Evolutionary conservation across 192 early-diverging fungal genomes (phyloP), one percentile per base, ranked within the genome.

Genomic region (Coemansia erecta): DNA sequence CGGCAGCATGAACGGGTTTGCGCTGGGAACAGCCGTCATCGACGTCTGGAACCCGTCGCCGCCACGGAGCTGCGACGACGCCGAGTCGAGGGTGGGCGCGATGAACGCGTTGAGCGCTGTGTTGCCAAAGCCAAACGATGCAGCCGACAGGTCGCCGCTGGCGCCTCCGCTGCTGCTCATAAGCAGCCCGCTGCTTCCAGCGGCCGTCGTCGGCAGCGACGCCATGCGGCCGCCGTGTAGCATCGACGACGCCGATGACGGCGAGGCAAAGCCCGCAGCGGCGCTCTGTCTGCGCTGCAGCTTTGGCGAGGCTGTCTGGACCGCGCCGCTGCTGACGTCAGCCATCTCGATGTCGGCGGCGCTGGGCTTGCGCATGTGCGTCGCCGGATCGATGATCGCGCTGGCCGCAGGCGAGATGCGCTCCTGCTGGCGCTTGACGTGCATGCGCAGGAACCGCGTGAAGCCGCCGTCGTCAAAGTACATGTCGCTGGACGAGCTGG

Each of bases 391-490:
- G 15, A 59, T 48, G 17, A 18, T 43, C 0, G 60, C 13, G 31
- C n/a, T 37, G 14, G 65, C 35, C 1, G 66, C 44, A 18, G 49
- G 60, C 24, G 60, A 61, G 47, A 37, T 57, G 33, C 62, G 57
- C 31, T 61, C 58, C 53, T 73, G 63, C 52, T 80, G 77, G 37
- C 64, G 61, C 61, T 80, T 64, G 10, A 80, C 77, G 37, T 80
- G 77, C 60, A 80, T 66, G 17, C 72, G 72, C 65, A 80, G 28
- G 54, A 80, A 80, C 14, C 77, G 60, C 22, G 77, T 80, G 24
- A 80, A 80, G 1, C 77, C 77, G 46, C 77, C 77, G 49, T 80
- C 77, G 60, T 74, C 77, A 68, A 80, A 73, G 47, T 71, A 80
- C 72, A 70, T 67, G 33, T 68, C 70, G 55, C 66, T 63, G 51